Percentiles rank a stretch among this genome's conserved stretches.
Evolutionary conservation across 768 basidiomycete genomes (phyloP).

Genomic region (Calvatia gigantea): DNA sequence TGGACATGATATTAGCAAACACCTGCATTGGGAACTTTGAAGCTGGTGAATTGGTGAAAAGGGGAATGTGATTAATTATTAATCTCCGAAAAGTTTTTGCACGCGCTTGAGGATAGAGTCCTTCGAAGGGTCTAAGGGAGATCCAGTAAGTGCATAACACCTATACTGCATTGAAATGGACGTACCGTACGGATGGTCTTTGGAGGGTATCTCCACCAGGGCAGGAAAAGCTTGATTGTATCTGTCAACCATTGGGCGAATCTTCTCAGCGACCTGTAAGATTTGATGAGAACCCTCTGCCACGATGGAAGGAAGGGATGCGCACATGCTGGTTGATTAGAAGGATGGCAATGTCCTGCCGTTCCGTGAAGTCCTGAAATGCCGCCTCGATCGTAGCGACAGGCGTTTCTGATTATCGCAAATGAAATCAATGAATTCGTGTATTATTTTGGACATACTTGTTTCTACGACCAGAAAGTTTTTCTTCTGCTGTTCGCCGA

Average conservation of each 20-base stretch:
- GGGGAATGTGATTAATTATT: conserved; percentile 21
- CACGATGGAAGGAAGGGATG: conserved; percentile 14
- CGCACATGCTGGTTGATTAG: conserved; percentile 98
- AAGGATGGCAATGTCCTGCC: conserved; percentile 93
- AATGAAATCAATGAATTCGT: background rate
- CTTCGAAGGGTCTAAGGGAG: conserved; percentile 78
- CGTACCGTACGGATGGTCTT: conserved; percentile 95
- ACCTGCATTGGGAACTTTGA: background rate
- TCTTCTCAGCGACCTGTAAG: conserved; percentile 90
- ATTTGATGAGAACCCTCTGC: conserved; percentile 3
- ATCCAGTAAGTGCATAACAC: background rate
- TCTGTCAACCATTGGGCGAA: conserved; percentile 89
- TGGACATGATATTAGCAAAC: conserved; percentile 15
- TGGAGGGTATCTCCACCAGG: conserved; percentile 94
- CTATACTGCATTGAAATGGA: background rate
- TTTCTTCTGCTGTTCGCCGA: conserved; percentile 90
- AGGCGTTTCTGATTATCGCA: conserved; percentile 68
- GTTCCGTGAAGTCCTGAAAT: conserved; percentile 92
- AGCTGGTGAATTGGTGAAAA: background rate
- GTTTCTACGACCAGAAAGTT: conserved; percentile 95
- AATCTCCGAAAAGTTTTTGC: conserved; percentile 95
- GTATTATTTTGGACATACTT: conserved; percentile 53
- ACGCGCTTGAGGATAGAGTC: conserved; percentile 96
- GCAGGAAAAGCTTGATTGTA: conserved; percentile 97
- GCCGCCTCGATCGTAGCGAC: conserved; percentile 85